Percentiles rank a stretch among this genome's conserved stretches.
phyloP scores from a whole-genome alignment of 139 green algal species.

The Axilococcus clingmanii region DNA sequence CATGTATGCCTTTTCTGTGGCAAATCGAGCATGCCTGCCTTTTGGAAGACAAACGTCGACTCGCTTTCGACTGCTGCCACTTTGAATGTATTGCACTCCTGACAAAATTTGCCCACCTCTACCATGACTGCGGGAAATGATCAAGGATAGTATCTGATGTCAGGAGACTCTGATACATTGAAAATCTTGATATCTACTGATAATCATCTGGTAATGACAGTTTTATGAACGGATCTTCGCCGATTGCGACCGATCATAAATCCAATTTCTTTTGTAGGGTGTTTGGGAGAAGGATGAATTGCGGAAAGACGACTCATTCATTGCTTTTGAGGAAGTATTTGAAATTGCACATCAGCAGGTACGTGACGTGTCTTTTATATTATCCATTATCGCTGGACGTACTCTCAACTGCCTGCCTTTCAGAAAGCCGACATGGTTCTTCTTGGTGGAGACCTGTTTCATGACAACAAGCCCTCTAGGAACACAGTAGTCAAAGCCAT shows the following conservation, averaged over 20 bases:
- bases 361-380: no score
- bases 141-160: no score
- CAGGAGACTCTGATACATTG: conserved; percentile 30
- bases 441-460: conserved; percentile 94
- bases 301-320: conserved; percentile 87
- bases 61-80: no score
- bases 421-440: conserved; percentile 78
- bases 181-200: conserved; percentile 88
- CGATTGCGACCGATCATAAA: background rate
- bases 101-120: no score
- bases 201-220: conserved; percentile 77
- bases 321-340: conserved; percentile 87
- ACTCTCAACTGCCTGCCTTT: no score
- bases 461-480: conserved; percentile 91
- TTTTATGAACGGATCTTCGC: background rate
- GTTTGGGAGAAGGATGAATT: conserved; percentile 91
- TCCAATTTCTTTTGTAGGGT: conserved; percentile 44
- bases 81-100: no score
- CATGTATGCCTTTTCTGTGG: no score
- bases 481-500: conserved; percentile 74
- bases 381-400: background rate
- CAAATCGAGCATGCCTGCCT: no score
- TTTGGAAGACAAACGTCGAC: no score
- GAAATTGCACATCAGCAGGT: conserved; percentile 27
- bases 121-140: no score